Evolutionary conservation across 23 red algal species (phyloP).

Genomic region (Gracilaria gracilis): DNA sequence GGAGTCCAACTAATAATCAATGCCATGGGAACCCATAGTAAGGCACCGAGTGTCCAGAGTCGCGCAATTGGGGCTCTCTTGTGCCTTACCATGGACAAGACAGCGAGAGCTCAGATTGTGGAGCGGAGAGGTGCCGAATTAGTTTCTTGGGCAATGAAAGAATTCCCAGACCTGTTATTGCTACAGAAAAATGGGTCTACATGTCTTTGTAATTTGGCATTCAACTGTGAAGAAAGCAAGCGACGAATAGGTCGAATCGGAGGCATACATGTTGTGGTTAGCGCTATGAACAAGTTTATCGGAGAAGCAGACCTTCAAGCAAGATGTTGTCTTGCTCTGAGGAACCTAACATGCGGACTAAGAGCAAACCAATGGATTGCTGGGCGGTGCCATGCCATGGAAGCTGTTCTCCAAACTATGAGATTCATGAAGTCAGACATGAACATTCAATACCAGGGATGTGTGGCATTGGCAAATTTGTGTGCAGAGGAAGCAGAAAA

Average conservation of each 20-base stretch:
- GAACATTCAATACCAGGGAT: conserved; percentile 64
- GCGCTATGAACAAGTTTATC: conserved; percentile 28
- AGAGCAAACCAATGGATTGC: conserved; percentile 78
- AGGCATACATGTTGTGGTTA: conserved; percentile 24
- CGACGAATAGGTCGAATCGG: conserved; percentile 22
- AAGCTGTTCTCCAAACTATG: conserved; percentile 58
- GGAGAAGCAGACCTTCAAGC: conserved; percentile 22
- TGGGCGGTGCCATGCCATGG: conserved; percentile 57
- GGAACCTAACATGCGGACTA: conserved; percentile 27
- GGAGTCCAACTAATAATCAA: conserved; percentile 9
- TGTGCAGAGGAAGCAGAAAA: conserved; percentile 62
- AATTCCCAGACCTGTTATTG: not conserved
- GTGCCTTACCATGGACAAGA: conserved; percentile 14
- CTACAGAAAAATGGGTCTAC: conserved; percentile 14
- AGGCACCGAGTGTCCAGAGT: not conserved
- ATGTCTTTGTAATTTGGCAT: conserved; percentile 34
- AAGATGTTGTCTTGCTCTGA: conserved; percentile 30
- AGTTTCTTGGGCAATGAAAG: conserved; percentile 21
- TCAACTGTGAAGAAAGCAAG: conserved; percentile 19
- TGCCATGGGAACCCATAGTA: conserved; percentile 2
- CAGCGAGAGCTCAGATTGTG: conserved; percentile 22
- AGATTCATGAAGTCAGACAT: conserved; percentile 20
- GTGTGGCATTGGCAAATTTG: conserved; percentile 64
- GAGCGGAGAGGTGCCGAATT: conserved; percentile 18
- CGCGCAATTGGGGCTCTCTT: conserved; percentile 1